A percentile compares a stretch with the other conserved stretches of the same genome.
These are phyloP conservation scores for Stromatinia cepivora DNA, from an alignment of 2,329 filamentous ascomycete species.

Conservation along the genomic window DNA sequence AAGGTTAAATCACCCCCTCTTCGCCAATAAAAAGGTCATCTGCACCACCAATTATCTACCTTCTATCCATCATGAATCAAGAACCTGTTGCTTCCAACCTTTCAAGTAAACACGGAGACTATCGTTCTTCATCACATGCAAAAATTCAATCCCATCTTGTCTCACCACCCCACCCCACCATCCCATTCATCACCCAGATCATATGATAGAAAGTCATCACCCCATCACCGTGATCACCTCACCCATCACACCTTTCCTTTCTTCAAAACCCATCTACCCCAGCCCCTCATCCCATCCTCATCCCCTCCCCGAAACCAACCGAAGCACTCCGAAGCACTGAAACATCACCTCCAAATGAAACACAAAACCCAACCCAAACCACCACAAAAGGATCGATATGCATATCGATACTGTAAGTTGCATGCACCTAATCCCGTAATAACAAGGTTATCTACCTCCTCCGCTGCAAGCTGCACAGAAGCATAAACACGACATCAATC, in stretches of 20 bases:
- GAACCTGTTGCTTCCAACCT: background rate
- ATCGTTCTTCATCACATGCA: slow-evolving; percentile 9
- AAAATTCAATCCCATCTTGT: slow-evolving; percentile 11
- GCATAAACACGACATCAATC: slow-evolving; percentile 15
- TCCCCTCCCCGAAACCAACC: slow-evolving; percentile 1
- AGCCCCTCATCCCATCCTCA: background rate
- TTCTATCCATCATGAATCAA: background rate
- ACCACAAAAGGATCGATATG: slow-evolving; percentile 11
- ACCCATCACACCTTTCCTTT: background rate
- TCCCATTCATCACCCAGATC: slow-evolving; percentile 8
- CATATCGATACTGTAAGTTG: background rate
- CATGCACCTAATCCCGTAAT: background rate
- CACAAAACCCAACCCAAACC: slow-evolving; percentile 14
- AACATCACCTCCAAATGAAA: slow-evolving; percentile 20
- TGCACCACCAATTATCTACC: slow-evolving; percentile 3
- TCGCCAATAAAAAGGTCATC: slow-evolving; percentile 22
- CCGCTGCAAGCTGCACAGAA: slow-evolving; percentile 7
- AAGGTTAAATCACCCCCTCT: slow-evolving; percentile 15
- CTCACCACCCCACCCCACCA: slow-evolving; percentile 22
- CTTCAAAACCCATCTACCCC: background rate
- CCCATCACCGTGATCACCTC: background rate
- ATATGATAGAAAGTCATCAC: slow-evolving; percentile 21
- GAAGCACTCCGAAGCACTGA: background rate
- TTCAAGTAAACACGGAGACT: background rate
- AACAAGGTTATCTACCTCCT: too few relatives aligned